Conservation (phyloP, 257 asterid genomes). For the Dorcoceras hygrometricum region DNA sequence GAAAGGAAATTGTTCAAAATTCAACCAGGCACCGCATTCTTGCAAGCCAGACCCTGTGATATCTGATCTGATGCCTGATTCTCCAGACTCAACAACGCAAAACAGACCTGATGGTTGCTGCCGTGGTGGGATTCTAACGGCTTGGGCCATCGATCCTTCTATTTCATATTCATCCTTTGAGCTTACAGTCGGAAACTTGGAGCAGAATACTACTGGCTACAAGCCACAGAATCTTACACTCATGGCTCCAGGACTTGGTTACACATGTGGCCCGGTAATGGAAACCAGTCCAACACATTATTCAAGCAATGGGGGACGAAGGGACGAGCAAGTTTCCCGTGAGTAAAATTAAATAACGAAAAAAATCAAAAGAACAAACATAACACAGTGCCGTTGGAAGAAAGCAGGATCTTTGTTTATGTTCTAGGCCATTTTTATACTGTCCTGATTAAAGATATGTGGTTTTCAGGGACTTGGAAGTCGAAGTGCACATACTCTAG, state of each 20-base stretch:
- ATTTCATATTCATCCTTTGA: slow-evolving; percentile 45
- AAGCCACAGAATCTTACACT: slow-evolving; percentile 51
- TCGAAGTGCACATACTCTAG: slow-evolving; percentile 50
- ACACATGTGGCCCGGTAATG: slow-evolving; percentile 45
- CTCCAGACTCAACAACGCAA: slow-evolving; percentile 35
- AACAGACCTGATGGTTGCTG: slow-evolving; percentile 49
- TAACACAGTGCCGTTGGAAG: background rate
- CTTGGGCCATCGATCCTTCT: slow-evolving; percentile 47
- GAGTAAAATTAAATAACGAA: slow-evolving; percentile 29
- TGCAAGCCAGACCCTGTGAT: slow-evolving; percentile 49
- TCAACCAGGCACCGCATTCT: slow-evolving; percentile 54
- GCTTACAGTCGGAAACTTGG: slow-evolving; percentile 58
- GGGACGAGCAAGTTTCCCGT: slow-evolving; percentile 68
- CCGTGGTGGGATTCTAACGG: slow-evolving; percentile 49
- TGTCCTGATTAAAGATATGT: background rate
- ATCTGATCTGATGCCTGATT: slow-evolving; percentile 29
- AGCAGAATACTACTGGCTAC: slow-evolving; percentile 34
- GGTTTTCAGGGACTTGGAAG: slow-evolving; percentile 48
- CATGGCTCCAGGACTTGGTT: slow-evolving; percentile 64
- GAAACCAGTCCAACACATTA: slow-evolving; percentile 56
- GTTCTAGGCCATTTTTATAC: background rate
- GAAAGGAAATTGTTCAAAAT: slow-evolving; percentile 59
- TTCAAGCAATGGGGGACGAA: slow-evolving; percentile 44
- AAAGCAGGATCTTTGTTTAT: background rate
- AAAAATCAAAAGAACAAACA: no score